phyloP scores from a whole-genome alignment of 2,329 filamentous ascomycete species.

The Monosporascus sp. region DNA sequence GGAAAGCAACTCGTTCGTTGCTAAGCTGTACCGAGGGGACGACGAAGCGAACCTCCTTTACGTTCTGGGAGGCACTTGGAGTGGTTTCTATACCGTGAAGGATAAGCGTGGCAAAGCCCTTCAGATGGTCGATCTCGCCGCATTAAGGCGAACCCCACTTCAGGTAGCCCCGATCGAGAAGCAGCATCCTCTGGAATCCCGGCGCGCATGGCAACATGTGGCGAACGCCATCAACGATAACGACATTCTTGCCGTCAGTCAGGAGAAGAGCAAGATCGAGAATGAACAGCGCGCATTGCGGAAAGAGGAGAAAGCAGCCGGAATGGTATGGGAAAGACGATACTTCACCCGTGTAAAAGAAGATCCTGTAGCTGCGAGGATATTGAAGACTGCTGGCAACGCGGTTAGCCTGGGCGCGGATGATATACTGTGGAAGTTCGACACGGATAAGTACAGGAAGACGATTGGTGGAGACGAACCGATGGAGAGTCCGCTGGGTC shows the following conservation, averaged over 20 bases:
- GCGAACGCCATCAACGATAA: conserved; percentile 72
- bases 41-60: conserved; percentile 71
- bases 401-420: conserved; percentile 1
- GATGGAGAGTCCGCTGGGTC: conserved; percentile 16
- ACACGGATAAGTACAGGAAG: conserved; percentile 15
- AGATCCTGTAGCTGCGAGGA: conserved; percentile 13
- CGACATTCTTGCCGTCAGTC: conserved; percentile 74
- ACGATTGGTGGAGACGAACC: conserved; percentile 10
- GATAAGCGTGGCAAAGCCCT: conserved; percentile 52
- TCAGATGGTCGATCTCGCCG: conserved; percentile 55
- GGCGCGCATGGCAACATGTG: conserved; percentile 83
- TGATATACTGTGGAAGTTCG: conserved; percentile 21
- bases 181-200: conserved; percentile 82
- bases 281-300: conserved; percentile 61
- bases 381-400: conserved; percentile 3
- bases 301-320: conserved; percentile 14
- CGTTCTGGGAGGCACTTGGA: conserved; percentile 88
- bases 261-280: conserved; percentile 85
- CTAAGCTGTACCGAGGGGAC: conserved; percentile 64
- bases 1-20: conserved; percentile 88
- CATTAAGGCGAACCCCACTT: conserved; percentile 58
- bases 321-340: conserved; percentile 16
- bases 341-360: conserved; percentile 14
- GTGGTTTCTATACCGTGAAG: conserved; percentile 72
- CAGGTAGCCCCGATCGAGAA: conserved; percentile 65